These are phyloP conservation scores for Pythium insidiosum DNA, from an alignment of 352 stramenopile species.

Conservation along the genomic window DNA sequence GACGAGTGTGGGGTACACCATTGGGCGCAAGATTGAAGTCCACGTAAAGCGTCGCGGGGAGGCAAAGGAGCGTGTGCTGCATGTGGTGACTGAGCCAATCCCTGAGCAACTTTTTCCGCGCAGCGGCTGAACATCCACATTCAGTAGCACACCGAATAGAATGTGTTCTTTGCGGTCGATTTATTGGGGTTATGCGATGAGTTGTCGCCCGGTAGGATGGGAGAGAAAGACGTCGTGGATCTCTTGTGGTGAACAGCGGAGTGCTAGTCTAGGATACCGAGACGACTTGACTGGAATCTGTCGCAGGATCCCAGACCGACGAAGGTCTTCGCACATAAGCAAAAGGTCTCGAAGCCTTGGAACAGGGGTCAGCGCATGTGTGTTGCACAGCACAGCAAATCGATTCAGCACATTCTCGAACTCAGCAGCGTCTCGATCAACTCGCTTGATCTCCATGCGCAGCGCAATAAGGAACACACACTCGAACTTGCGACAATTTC, in stretches of 20 bases:
- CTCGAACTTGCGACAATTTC: conserved; percentile 60
- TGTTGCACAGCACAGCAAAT: conserved; percentile 62
- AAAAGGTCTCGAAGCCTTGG: conserved; percentile 41
- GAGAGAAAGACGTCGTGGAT: conserved; percentile 55
- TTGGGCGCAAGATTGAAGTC: conserved; percentile 61
- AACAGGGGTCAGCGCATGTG: conserved; percentile 47
- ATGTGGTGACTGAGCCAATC: conserved; percentile 57
- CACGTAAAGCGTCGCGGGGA: conserved; percentile 58
- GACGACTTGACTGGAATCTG: conserved; percentile 32
- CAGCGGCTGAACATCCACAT: neutral
- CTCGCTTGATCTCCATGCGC: conserved; percentile 45
- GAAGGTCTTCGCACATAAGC: conserved; percentile 53
- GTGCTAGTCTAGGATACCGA: conserved; percentile 41
- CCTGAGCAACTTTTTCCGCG: conserved; percentile 19
- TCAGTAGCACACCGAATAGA: neutral
- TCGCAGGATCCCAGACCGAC: conserved; percentile 48
- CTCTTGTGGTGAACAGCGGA: conserved; percentile 58
- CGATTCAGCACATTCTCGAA: conserved; percentile 59
- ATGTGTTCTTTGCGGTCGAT: neutral
- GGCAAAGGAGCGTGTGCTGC: conserved; percentile 26
- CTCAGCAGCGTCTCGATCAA: conserved; percentile 23
- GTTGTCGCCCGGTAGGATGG: conserved; percentile 45
- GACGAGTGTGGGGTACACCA: conserved; percentile 53
- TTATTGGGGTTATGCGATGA: conserved; percentile 25
- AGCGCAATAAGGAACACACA: conserved; percentile 63